phyloP scores from a whole-genome alignment of 2,329 filamentous ascomycete genomes.

The Cryphonectria parasitica region DNA sequence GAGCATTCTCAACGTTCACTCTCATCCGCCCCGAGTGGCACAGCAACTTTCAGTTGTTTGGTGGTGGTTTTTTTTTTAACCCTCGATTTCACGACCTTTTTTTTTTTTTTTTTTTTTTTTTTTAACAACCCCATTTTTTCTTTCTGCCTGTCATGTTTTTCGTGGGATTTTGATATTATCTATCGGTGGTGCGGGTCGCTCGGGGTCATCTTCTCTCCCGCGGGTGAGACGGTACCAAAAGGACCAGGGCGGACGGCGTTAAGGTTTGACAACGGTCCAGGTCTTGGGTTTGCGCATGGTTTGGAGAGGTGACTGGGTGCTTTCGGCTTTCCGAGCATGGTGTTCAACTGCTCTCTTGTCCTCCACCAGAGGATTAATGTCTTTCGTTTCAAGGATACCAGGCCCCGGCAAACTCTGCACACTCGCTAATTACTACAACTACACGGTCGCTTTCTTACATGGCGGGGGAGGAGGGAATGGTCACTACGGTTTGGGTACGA shows the following conservation, averaged over 20 bases:
- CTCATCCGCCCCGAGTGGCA: conserved; percentile 7
- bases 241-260: conserved; percentile 15
- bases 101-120: not conserved
- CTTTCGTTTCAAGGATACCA: conserved; percentile 27
- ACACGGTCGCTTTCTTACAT: conserved; percentile 26
- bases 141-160: not conserved
- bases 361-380: conserved; percentile 22
- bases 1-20: conserved; percentile 4
- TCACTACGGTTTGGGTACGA: conserved; percentile 13
- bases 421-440: conserved; percentile 27
- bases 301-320: not conserved
- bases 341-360: conserved; percentile 25
- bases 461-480: conserved; percentile 1
- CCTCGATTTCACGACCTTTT: conserved; percentile 4
- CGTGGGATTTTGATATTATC: not conserved
- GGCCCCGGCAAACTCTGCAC: conserved; percentile 18
- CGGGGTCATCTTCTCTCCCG: conserved; percentile 2
- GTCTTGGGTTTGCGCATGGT: not conserved
- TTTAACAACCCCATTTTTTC: no score
- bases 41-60: not conserved
- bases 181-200: not conserved
- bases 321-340: conserved; percentile 21
- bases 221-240: conserved; percentile 13
- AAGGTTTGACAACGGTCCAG: not conserved
- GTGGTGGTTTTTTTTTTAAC: not conserved